Conservation (phyloP, 768 basidiomycete species). For the Mycena latifolia region DNA sequence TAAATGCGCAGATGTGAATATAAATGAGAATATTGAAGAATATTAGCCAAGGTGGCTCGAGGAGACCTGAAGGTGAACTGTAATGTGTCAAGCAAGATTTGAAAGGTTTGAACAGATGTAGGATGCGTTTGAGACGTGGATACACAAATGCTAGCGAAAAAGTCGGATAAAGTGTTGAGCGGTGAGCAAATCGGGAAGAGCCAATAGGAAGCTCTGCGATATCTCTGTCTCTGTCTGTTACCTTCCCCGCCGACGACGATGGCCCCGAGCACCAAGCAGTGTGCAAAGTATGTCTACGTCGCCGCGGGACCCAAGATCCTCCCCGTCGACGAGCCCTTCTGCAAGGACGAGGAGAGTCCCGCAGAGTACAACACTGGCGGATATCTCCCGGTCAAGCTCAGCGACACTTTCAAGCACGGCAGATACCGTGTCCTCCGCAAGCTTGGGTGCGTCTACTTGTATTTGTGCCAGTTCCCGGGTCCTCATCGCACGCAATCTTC, state of each 20-base stretch:
- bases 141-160: too few species aligned
- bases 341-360: constrained; percentile 86
- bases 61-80: too few species aligned
- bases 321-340: constrained; percentile 72
- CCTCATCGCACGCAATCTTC: constrained; percentile 43
- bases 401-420: constrained; percentile 86
- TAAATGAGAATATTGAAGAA: too few species aligned
- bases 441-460: constrained; percentile 74
- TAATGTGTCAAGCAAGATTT: too few species aligned
- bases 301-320: constrained; percentile 73
- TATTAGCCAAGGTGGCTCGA: too few species aligned
- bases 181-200: background rate
- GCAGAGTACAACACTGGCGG: constrained; percentile 87
- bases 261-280: constrained; percentile 72
- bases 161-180: too few species aligned
- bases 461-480: constrained; percentile 29
- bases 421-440: constrained; percentile 92
- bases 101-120: too few species aligned
- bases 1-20: too few species aligned
- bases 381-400: constrained; percentile 84
- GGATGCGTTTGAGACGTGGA: too few species aligned
- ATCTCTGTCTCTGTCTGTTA: background rate
- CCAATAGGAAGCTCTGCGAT: background rate
- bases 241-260: constrained; percentile 52
- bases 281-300: constrained; percentile 83